A percentile compares a stretch with the other conserved stretches of the same genome.
phyloP scores from a whole-genome alignment of 768 basidiomycete genomes.

The Calocera viscosa region DNA sequence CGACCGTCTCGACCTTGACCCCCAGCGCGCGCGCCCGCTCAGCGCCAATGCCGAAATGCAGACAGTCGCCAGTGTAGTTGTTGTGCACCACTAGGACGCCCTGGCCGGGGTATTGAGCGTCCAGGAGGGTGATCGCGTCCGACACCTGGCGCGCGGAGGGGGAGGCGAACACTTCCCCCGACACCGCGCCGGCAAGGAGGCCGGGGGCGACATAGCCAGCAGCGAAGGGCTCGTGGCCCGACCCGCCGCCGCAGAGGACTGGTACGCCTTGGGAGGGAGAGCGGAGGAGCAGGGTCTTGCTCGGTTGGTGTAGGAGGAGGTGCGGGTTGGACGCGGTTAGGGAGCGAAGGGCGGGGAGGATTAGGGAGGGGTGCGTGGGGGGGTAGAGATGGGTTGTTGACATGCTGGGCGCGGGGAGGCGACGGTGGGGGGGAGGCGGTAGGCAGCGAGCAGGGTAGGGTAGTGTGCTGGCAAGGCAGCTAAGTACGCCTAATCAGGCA shows the following conservation, averaged over 20 bases:
- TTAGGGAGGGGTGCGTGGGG: background rate
- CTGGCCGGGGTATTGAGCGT: slow-evolving; percentile 9
- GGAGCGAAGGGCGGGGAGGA: background rate
- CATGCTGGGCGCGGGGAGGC: background rate
- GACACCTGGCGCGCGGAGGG: slow-evolving; percentile 49
- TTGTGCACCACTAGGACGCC: slow-evolving; percentile 33
- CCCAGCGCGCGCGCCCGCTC: slow-evolving; percentile 60
- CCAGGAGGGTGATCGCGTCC: slow-evolving; percentile 33
- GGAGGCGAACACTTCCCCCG: slow-evolving; percentile 51
- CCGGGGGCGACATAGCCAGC: slow-evolving; percentile 46
- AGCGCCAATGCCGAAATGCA: slow-evolving; percentile 82
- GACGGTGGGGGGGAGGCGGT: background rate
- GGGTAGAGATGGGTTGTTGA: background rate
- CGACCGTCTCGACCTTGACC: slow-evolving; percentile 57
- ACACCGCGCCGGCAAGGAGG: slow-evolving; percentile 43
- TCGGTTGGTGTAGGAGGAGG: slow-evolving; percentile 22
- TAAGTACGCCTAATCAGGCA: no score
- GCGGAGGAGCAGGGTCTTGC: slow-evolving; percentile 29
- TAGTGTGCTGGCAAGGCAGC: no score
- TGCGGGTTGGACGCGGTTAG: background rate
- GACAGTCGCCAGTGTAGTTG: slow-evolving; percentile 81
- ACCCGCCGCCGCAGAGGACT: slow-evolving; percentile 40
- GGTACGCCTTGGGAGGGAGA: slow-evolving; percentile 25
- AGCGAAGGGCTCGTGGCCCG: slow-evolving; percentile 51
- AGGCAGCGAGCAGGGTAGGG: no score